Evolutionary conservation across 2,329 filamentous ascomycete genomes (phyloP).

Genomic region (Colletotrichum sp.): DNA sequence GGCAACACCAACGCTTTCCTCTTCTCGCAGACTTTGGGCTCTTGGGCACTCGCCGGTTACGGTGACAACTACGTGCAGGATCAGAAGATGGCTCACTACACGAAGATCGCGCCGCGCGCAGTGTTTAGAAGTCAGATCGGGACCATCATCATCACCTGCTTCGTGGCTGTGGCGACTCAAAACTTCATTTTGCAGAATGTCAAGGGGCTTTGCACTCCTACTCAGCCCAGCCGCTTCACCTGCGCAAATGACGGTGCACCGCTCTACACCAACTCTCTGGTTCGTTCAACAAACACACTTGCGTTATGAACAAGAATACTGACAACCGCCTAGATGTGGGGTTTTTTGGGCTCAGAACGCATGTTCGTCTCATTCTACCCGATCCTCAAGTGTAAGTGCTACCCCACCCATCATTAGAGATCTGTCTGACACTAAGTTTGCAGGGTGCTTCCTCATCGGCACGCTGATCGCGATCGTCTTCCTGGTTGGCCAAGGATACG

Average conservation of each 20-base stretch:
- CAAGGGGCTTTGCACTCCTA: conserved; percentile 30
- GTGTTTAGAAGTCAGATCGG: conserved; percentile 45
- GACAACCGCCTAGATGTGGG: conserved; percentile 26
- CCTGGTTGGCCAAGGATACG: conserved; percentile 34
- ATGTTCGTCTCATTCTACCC: conserved; percentile 47
- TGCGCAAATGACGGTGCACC: conserved; percentile 32
- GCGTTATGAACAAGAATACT: neutral
- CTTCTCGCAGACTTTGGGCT: conserved; percentile 18
- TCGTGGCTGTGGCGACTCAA: conserved; percentile 44
- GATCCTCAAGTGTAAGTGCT: conserved; percentile 37
- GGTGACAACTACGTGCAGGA: conserved; percentile 40
- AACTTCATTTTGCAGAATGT: conserved; percentile 46
- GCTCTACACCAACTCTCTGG: conserved; percentile 28
- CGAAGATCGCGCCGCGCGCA: conserved; percentile 34
- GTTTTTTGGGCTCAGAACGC: conserved; percentile 29
- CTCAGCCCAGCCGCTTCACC: conserved; percentile 36
- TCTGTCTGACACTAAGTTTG: accelerated
- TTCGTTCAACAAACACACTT: neutral
- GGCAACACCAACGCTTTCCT: conserved; percentile 36
- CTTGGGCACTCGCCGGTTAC: conserved; percentile 43
- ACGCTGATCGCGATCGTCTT: conserved; percentile 38
- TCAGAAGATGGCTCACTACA: conserved; percentile 37
- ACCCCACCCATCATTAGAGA: neutral
- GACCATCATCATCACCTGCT: conserved; percentile 41
- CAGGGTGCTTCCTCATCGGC: conserved; percentile 48